Evolutionary conservation across 495 filamentous ascomycete species (phyloP).

Genomic region (Aspergillus carlsbadensis): DNA sequence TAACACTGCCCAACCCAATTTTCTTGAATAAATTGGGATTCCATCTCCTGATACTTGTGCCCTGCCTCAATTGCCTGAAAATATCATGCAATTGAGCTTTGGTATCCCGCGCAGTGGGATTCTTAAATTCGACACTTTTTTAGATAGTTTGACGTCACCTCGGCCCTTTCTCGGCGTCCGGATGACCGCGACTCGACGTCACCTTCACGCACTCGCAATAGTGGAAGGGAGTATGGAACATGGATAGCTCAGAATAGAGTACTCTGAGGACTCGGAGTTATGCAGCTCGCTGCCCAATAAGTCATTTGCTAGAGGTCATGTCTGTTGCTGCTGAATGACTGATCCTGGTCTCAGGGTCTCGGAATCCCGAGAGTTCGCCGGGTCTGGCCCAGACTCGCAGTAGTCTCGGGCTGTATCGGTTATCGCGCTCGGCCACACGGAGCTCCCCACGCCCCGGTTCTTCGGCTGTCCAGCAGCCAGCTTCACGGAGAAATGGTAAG

Average conservation of each 20-base stretch:
- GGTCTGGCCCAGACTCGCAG: slow-evolving; percentile 22
- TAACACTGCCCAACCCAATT: not conserved
- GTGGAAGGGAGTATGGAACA: too few relatives aligned
- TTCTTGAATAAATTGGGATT: not conserved
- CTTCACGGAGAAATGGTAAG: not conserved
- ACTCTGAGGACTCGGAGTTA: too few relatives aligned
- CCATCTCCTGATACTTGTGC: not conserved
- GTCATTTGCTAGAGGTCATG: too few relatives aligned
- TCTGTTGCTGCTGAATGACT: too few relatives aligned
- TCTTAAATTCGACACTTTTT: slow-evolving; percentile 1
- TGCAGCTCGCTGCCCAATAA: too few relatives aligned
- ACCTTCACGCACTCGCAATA: not conserved
- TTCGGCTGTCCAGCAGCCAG: not conserved
- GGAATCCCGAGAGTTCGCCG: slow-evolving; percentile 19
- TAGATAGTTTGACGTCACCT: slow-evolving; percentile 26
- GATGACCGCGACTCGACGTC: not conserved
- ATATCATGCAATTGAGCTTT: not conserved
- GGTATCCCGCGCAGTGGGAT: not conserved
- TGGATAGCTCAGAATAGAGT: too few relatives aligned
- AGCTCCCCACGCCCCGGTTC: slow-evolving; percentile 15
- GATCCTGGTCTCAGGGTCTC: too few relatives aligned
- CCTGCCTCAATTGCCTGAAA: not conserved
- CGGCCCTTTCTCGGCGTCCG: slow-evolving; percentile 25
- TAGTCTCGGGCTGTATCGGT: slow-evolving; percentile 38
- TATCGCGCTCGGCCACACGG: slow-evolving; percentile 41